These are phyloP conservation scores for Cutaneotrichosporon sp. DNA, from an alignment of 1,284 basidiomycete genomes.

Conservation along the genomic window DNA sequence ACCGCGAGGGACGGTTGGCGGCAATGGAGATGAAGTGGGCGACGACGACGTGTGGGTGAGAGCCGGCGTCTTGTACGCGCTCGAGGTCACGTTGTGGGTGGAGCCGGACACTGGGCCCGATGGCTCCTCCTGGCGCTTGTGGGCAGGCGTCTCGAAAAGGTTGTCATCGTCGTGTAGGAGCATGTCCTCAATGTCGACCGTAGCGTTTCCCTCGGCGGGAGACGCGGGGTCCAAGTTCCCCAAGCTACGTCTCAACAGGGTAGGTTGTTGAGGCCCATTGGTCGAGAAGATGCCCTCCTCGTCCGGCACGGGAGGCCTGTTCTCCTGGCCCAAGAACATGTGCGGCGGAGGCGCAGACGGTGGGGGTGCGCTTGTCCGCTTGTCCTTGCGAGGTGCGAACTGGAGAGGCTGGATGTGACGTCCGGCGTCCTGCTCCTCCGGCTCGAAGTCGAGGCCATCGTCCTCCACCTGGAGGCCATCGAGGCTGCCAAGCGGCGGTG, in stretches of 20 bases:
- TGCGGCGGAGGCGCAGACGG: neutral
- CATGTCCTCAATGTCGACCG: constrained; percentile 3
- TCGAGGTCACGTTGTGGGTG: constrained; percentile 27
- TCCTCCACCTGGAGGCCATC: constrained; percentile 10
- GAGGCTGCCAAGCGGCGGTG: constrained; percentile 5
- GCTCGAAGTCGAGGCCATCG: constrained; percentile 29
- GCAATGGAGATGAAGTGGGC: constrained; percentile 53
- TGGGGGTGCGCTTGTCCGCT: neutral
- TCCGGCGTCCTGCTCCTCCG: constrained; percentile 22
- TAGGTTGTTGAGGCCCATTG: constrained; percentile 29
- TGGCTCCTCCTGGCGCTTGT: constrained; percentile 30
- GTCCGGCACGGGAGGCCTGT: constrained; percentile 30
- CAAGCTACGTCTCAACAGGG: constrained; percentile 32
- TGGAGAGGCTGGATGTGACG: constrained; percentile 8
- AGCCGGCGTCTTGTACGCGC: constrained; percentile 48
- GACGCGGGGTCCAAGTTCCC: constrained; percentile 32
- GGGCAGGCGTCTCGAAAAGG: constrained; percentile 46
- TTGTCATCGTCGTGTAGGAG: constrained; percentile 33
- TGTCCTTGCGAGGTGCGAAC: constrained; percentile 4
- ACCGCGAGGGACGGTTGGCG: constrained; percentile 42
- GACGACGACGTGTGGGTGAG: constrained; percentile 49
- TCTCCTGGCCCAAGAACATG: constrained; percentile 17
- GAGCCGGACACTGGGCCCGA: constrained; percentile 1
- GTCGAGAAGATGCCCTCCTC: constrained; percentile 44
- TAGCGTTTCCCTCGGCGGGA: constrained; percentile 31